A percentile compares a stretch with the other conserved stretches of the same genome.
Evolutionary conservation across 2,329 filamentous ascomycete species (phyloP).

Genomic region (Talaromyces sp.): DNA sequence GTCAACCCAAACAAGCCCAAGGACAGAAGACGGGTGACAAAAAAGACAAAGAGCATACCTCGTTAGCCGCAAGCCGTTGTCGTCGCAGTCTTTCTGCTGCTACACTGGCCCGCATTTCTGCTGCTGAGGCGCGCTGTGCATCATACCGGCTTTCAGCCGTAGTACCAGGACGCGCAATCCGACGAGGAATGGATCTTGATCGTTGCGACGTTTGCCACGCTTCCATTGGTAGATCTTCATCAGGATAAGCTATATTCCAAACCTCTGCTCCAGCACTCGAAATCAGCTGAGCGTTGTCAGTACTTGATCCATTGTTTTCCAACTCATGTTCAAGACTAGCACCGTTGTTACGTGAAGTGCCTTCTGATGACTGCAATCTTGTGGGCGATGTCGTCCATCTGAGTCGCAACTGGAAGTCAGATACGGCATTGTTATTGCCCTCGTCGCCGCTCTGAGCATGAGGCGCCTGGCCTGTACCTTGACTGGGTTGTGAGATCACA

Average conservation of each 20-base stretch:
- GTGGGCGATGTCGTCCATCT: slow-evolving; percentile 42
- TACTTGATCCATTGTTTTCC: slow-evolving; percentile 22
- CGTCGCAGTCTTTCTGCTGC: slow-evolving; percentile 39
- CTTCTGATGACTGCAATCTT: slow-evolving; percentile 33
- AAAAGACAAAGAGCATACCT: slow-evolving; percentile 26
- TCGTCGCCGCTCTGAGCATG: slow-evolving; percentile 27
- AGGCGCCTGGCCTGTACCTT: slow-evolving; percentile 21
- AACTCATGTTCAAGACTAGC: slow-evolving; percentile 24
- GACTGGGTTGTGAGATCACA: slow-evolving; percentile 35
- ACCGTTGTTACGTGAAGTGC: slow-evolving; percentile 23
- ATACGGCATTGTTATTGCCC: slow-evolving; percentile 20
- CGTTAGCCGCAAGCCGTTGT: slow-evolving; percentile 35
- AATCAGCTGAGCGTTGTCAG: slow-evolving; percentile 13
- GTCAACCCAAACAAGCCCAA: slow-evolving; percentile 14
- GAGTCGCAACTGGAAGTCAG: slow-evolving; percentile 33
- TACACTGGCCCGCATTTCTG: slow-evolving; percentile 38
- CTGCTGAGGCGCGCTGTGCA: slow-evolving; percentile 26
- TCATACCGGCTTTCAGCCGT: slow-evolving; percentile 28
- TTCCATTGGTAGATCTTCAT: slow-evolving; percentile 19
- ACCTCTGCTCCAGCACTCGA: neutral
- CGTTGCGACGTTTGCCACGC: slow-evolving; percentile 29
- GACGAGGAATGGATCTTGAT: slow-evolving; percentile 35
- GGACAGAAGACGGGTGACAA: neutral
- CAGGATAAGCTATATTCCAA: slow-evolving; percentile 12
- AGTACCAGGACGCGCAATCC: slow-evolving; percentile 27